phyloP scores from a whole-genome alignment of 768 basidiomycete genomes.

The Panellus pusillus region DNA sequence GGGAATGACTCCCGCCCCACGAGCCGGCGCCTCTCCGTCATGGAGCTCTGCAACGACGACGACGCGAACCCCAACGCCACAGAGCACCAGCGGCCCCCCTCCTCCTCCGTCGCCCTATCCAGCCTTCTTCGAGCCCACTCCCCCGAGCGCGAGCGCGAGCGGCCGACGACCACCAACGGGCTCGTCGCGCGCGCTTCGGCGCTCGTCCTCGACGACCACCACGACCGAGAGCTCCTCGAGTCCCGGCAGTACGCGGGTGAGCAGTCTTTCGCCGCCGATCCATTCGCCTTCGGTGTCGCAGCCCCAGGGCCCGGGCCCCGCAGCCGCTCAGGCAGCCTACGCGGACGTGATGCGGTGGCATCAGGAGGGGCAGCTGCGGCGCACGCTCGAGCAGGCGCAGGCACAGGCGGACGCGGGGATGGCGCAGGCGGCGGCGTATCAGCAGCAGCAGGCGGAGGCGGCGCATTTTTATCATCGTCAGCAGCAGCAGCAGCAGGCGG shows the following conservation, averaged over 20 bases:
- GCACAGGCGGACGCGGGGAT: constrained; percentile 33
- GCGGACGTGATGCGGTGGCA: constrained; percentile 50
- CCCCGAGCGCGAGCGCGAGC: constrained; percentile 34
- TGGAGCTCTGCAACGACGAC: constrained; percentile 85
- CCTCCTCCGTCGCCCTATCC: constrained; percentile 47
- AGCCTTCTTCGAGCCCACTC: constrained; percentile 13
- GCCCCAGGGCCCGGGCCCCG: no score
- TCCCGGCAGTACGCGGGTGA: constrained; percentile 16
- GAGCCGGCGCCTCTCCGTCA: constrained; percentile 77
- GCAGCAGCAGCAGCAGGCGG: constrained; percentile 32
- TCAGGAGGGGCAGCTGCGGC: constrained; percentile 38
- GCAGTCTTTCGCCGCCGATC: constrained; percentile 17
- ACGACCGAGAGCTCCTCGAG: constrained; percentile 20
- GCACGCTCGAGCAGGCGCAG: constrained; percentile 19
- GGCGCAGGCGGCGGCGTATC: constrained; percentile 27
- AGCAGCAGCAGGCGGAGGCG: constrained; percentile 26
- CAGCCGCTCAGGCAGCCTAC: constrained; percentile 33
- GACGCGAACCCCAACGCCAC: constrained; percentile 39
- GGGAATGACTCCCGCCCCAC: constrained; percentile 75
- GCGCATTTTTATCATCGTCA: constrained; percentile 24
- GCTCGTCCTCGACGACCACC: constrained; percentile 51
- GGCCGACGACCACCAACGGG: constrained; percentile 45
- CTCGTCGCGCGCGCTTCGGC: constrained; percentile 48
- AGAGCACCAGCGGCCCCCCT: constrained; percentile 36
- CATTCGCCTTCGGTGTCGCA: constrained; percentile 13